These are phyloP conservation scores for Astrothelium subdiscretum DNA, from an alignment of 495 filamentous ascomycete genomes.

Conservation along the genomic window DNA sequence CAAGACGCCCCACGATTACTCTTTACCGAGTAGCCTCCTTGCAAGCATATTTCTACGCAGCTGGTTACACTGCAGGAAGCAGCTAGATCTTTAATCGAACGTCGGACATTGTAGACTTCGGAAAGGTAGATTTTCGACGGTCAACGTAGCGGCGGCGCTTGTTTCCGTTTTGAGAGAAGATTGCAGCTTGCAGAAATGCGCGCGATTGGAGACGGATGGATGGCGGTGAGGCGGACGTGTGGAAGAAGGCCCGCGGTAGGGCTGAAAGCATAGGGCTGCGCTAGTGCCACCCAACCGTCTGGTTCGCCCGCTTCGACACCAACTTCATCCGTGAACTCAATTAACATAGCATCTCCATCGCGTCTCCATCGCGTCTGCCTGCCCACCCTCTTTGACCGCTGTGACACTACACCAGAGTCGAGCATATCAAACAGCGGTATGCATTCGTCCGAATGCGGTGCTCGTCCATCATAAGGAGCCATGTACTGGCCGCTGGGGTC, in stretches of 20 bases:
- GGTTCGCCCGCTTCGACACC: not conserved
- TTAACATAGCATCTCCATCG: not conserved
- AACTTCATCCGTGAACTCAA: not conserved
- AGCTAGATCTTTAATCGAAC: no score
- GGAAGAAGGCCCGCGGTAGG: not conserved
- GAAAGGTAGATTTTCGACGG: not conserved
- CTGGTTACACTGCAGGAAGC: no score
- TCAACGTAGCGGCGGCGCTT: no score
- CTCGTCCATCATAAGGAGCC: conserved; percentile 33
- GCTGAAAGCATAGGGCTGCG: not conserved
- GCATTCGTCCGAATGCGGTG: not conserved
- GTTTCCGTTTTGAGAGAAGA: not conserved
- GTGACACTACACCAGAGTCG: not conserved
- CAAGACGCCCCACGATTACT: no score
- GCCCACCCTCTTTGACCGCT: not conserved
- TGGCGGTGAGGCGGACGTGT: not conserved
- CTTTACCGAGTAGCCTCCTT: no score
- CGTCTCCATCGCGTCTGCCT: not conserved
- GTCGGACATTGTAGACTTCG: no score
- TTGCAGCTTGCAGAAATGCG: not conserved
- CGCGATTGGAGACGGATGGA: not conserved
- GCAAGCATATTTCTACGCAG: no score
- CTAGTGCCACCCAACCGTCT: not conserved
- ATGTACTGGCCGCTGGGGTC: conserved; percentile 98
- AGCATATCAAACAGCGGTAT: not conserved